Evolutionary conservation across 225 moss, liverwort and hornwort species (phyloP).

Genomic region (Physcomitrium patens): DNA sequence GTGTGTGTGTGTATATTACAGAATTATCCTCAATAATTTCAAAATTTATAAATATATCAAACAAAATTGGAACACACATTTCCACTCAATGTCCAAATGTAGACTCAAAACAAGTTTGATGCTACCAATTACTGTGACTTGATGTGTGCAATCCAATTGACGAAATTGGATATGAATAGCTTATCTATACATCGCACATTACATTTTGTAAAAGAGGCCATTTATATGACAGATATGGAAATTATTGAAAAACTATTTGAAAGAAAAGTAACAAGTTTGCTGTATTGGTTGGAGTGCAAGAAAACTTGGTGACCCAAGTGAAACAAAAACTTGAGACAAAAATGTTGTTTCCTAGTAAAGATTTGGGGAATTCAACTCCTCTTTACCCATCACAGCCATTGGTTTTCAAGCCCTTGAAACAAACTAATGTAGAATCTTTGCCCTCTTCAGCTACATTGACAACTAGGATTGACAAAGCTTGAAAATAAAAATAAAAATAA

Average conservation of each 20-base stretch:
- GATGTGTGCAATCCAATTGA: conserved; percentile 24
- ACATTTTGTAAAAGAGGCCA: conserved; percentile 36
- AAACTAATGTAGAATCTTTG: too few relatives aligned
- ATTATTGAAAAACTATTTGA: conserved; percentile 24
- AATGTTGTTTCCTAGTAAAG: conserved; percentile 29
- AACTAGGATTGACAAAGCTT: too few relatives aligned
- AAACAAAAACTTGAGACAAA: conserved; percentile 10
- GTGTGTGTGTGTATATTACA: too few relatives aligned
- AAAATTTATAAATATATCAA: too few relatives aligned
- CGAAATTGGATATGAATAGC: conserved; percentile 27
- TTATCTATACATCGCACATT: conserved; percentile 19
- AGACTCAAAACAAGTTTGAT: conserved; percentile 33
- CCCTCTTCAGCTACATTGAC: too few relatives aligned
- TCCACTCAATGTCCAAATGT: background rate
- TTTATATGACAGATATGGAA: conserved; percentile 26
- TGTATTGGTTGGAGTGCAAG: conserved; percentile 32
- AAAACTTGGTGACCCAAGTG: conserved; percentile 14
- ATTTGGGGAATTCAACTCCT: background rate
- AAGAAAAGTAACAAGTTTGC: conserved; percentile 21
- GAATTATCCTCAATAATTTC: too few relatives aligned
- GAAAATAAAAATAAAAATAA: too few relatives aligned
- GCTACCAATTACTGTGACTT: conserved; percentile 33
- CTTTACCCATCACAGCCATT: background rate
- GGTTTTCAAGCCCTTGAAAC: too few relatives aligned
- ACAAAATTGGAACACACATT: background rate